phyloP scores from a whole-genome alignment of 2,329 filamentous ascomycete genomes.

The Fusarium clavum region DNA sequence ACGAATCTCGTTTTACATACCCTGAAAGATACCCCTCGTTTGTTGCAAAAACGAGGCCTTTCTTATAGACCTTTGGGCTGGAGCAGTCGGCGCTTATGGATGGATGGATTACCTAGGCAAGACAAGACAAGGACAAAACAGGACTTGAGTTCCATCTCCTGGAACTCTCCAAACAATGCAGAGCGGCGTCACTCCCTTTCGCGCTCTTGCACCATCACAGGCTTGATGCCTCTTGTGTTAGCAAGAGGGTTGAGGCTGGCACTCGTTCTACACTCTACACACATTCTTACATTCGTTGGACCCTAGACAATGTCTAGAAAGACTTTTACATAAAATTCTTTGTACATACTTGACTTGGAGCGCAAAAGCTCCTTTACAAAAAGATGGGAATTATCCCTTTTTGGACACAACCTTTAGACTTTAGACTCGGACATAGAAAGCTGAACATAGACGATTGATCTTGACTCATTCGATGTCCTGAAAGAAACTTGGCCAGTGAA shows the following conservation, averaged over 20 bases:
- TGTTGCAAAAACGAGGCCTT: constrained; percentile 40
- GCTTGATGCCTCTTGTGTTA: constrained; percentile 43
- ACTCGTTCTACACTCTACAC: constrained; percentile 43
- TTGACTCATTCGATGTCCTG: not conserved
- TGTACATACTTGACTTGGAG: constrained; percentile 44
- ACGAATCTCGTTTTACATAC: constrained; percentile 42
- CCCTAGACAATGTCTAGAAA: constrained; percentile 23
- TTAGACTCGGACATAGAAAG: constrained; percentile 25
- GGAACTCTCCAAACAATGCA: constrained; percentile 3
- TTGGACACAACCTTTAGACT: constrained; percentile 28
- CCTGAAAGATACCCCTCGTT: constrained; percentile 49
- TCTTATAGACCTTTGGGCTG: constrained; percentile 45
- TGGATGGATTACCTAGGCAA: constrained; percentile 38
- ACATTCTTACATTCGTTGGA: constrained; percentile 46
- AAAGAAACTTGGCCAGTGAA: not conserved
- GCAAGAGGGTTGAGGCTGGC: constrained; percentile 46
- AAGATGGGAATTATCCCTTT: constrained; percentile 11
- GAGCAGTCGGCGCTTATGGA: constrained; percentile 45
- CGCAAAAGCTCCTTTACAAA: constrained; percentile 21
- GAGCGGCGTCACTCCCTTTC: constrained; percentile 28
- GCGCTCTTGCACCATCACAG: constrained; percentile 41
- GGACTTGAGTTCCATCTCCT: constrained; percentile 13
- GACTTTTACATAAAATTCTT: constrained; percentile 42
- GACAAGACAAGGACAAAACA: constrained; percentile 30
- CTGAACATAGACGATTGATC: constrained; percentile 30